phyloP scores from a whole-genome alignment of 805 yeast genomes.

The Kuraishia ogatae region DNA sequence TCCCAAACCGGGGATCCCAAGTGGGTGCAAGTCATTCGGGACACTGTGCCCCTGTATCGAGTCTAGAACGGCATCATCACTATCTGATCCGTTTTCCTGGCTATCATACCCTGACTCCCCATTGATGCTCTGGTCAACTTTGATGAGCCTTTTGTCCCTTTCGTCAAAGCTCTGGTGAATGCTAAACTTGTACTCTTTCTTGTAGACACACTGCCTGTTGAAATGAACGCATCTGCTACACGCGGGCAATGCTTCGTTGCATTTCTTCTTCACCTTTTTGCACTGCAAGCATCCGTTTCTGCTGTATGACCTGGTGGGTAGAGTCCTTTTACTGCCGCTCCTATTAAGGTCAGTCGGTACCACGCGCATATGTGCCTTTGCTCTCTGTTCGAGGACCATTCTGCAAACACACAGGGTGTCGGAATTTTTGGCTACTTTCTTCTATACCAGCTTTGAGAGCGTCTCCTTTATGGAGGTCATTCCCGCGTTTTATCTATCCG shows the following conservation, averaged over 20 bases:
- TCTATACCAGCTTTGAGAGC: neutral
- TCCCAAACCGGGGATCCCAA: neutral
- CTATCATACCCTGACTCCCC: neutral
- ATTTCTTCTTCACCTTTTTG: constrained; percentile 29
- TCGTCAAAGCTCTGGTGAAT: neutral
- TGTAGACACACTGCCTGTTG: constrained; percentile 24
- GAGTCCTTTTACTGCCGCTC: neutral
- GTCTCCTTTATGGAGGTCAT: neutral
- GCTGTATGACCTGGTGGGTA: constrained; percentile 19
- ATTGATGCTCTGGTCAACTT: neutral
- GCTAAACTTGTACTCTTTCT: constrained; percentile 19
- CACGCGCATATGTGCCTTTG: neutral
- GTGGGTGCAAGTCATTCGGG: neutral
- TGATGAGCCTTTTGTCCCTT: neutral
- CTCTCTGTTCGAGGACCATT: neutral
- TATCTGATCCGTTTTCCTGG: neutral
- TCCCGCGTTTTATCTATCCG: neutral
- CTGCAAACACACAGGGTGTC: neutral
- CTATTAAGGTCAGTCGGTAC: neutral
- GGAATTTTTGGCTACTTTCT: neutral
- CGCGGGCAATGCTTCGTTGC: constrained; percentile 22
- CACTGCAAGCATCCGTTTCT: constrained; percentile 33
- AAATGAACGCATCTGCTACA: constrained; percentile 28
- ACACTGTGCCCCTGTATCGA: constrained; percentile 1
- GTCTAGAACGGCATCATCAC: neutral